Evolutionary conservation across 495 filamentous ascomycete species (phyloP).

Genomic region (Tetracladium marchalianum): DNA sequence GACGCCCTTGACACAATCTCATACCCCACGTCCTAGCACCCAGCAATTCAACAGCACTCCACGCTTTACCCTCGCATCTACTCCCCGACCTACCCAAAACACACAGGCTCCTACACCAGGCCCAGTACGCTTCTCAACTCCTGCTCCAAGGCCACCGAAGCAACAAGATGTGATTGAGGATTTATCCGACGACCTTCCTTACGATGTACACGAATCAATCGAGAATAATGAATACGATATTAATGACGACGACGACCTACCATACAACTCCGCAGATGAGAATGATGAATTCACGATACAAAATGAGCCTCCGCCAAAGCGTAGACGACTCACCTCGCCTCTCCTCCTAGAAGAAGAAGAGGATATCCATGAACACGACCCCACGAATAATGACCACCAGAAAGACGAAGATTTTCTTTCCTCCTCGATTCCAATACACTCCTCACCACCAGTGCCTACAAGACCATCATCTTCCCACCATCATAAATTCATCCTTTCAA

Average conservation of each 20-base stretch:
- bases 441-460: conserved; percentile 12
- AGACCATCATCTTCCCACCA: conserved; percentile 6
- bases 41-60: conserved; percentile 21
- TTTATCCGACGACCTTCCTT: conserved; percentile 3
- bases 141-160: conserved; percentile 2
- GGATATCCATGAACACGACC: not conserved
- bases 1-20: conserved; percentile 4
- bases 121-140: conserved; percentile 13
- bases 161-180: conserved; percentile 13
- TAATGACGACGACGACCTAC: not conserved
- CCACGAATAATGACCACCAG: not conserved
- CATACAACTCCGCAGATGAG: conserved; percentile 6
- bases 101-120: conserved; percentile 9
- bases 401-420: not conserved
- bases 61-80: conserved; percentile 17
- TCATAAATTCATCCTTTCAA: conserved; percentile 12
- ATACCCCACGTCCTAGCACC: conserved; percentile 6
- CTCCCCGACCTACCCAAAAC: conserved; percentile 8
- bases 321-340: conserved; percentile 12
- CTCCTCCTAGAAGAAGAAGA: not conserved
- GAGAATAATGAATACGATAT: conserved; percentile 8
- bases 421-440: conserved; percentile 13
- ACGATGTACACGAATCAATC: conserved; percentile 8
- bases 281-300: conserved; percentile 15
- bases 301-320: conserved; percentile 9